phyloP scores from a whole-genome alignment of 2,329 filamentous ascomycete species.

The Teratosphaeriaceae sp. region DNA sequence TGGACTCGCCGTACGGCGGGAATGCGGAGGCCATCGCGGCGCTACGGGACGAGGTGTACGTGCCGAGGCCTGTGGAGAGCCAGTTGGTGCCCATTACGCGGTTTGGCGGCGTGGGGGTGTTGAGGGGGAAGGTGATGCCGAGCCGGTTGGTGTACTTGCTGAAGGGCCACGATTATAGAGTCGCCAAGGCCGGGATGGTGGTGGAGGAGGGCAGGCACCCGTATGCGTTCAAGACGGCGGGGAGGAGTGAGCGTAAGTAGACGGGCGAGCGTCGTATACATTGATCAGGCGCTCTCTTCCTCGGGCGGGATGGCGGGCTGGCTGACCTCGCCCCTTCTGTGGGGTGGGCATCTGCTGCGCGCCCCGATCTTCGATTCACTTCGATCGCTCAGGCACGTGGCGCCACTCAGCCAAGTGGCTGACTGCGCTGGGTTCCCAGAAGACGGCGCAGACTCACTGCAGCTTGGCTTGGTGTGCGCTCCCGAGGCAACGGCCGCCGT shows the following conservation, averaged over 20 bases:
- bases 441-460: background rate
- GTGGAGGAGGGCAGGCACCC: conserved; percentile 17
- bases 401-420: background rate
- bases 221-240: conserved; percentile 13
- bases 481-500: background rate
- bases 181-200: conserved; percentile 19
- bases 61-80: conserved; percentile 10
- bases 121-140: conserved; percentile 21
- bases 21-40: conserved; percentile 20
- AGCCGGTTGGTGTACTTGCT: conserved; percentile 22
- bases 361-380: too few species aligned
- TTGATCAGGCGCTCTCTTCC: too few species aligned
- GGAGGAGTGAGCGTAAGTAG: conserved; percentile 1
- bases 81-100: conserved; percentile 26
- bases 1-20: conserved; percentile 21
- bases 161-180: conserved; percentile 26
- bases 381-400: too few species aligned
- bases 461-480: background rate
- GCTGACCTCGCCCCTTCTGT: too few species aligned
- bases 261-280: too few species aligned
- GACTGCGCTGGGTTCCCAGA: background rate
- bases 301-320: too few species aligned
- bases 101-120: conserved; percentile 27
- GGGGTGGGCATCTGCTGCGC: too few species aligned
- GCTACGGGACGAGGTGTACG: conserved; percentile 19